Evolutionary conservation across 768 basidiomycete genomes (phyloP).

Genomic region (Leucocoprinus leucothites): DNA sequence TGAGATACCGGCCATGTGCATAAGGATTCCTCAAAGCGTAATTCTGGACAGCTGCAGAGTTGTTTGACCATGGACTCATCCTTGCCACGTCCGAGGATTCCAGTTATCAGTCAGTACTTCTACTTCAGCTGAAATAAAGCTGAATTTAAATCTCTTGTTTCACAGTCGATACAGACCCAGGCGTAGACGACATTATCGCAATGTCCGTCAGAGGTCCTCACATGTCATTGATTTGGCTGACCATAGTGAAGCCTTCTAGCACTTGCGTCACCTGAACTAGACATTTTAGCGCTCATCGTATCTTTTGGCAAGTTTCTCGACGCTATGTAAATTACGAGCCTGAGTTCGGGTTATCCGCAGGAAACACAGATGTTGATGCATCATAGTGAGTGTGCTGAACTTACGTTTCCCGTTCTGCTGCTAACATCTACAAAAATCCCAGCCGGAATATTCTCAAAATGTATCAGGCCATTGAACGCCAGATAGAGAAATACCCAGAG

Average conservation of each 20-base stretch:
- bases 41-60: too few species aligned
- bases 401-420: background rate
- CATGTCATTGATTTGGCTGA: background rate
- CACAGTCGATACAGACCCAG: slow-evolving; percentile 82
- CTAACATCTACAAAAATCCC: background rate
- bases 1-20: too few species aligned
- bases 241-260: slow-evolving; percentile 57
- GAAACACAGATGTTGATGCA: slow-evolving; percentile 66
- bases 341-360: slow-evolving; percentile 29
- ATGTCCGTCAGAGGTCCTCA: slow-evolving; percentile 44
- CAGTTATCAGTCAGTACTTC: slow-evolving; percentile 62
- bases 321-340: background rate
- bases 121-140: background rate
- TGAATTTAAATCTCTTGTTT: background rate
- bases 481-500: slow-evolving; percentile 53
- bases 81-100: slow-evolving; percentile 27
- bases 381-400: slow-evolving; percentile 47
- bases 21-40: too few species aligned
- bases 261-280: slow-evolving; percentile 78
- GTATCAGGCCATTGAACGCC: slow-evolving; percentile 63
- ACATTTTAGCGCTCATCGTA: slow-evolving; percentile 72
- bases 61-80: background rate
- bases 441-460: slow-evolving; percentile 76
- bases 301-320: slow-evolving; percentile 61
- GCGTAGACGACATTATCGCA: slow-evolving; percentile 79